Conservation (phyloP, 352 stramenopile species). For the Pythium aphanidermatum region DNA sequence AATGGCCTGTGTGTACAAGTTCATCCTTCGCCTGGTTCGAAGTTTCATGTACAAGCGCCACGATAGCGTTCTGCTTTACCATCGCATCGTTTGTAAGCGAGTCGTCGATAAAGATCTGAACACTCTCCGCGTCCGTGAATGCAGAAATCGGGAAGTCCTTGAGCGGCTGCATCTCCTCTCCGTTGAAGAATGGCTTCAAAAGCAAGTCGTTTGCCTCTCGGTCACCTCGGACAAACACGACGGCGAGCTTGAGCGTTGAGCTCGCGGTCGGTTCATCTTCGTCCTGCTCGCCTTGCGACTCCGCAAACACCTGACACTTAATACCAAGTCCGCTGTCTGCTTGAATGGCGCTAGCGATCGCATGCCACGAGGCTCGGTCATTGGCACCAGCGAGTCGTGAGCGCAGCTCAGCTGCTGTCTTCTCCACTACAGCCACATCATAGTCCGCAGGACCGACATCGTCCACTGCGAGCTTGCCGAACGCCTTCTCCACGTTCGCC, state of each 20-base stretch:
- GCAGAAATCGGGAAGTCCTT: constrained; percentile 7
- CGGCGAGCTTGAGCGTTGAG: constrained; percentile 4
- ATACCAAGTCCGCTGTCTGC: constrained; percentile 3
- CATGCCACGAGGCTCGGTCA: not conserved
- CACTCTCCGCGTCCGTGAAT: constrained; percentile 7
- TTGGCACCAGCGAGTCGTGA: not conserved
- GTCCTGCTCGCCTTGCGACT: constrained; percentile 15
- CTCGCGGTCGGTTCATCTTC: constrained; percentile 5
- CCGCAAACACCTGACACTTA: constrained; percentile 23
- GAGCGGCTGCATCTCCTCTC: constrained; percentile 45
- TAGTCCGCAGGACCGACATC: not conserved
- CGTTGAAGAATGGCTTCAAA: constrained; percentile 63
- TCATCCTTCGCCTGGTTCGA: not conserved
- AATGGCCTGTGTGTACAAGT: constrained; percentile 36
- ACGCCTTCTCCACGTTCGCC: constrained; percentile 85
- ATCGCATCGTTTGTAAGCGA: constrained; percentile 26
- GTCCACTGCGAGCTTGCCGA: constrained; percentile 23
- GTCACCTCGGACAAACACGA: constrained; percentile 59
- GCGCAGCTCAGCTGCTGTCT: not conserved
- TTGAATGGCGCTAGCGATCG: constrained; percentile 1
- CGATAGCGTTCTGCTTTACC: constrained; percentile 1
- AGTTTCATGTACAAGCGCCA: constrained; percentile 5
- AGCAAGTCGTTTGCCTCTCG: constrained; percentile 62
- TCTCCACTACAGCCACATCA: not conserved
- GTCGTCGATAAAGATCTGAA: constrained; percentile 60